phyloP scores from a whole-genome alignment of 2,329 filamentous ascomycete genomes.

The Aureobasidium lini region DNA sequence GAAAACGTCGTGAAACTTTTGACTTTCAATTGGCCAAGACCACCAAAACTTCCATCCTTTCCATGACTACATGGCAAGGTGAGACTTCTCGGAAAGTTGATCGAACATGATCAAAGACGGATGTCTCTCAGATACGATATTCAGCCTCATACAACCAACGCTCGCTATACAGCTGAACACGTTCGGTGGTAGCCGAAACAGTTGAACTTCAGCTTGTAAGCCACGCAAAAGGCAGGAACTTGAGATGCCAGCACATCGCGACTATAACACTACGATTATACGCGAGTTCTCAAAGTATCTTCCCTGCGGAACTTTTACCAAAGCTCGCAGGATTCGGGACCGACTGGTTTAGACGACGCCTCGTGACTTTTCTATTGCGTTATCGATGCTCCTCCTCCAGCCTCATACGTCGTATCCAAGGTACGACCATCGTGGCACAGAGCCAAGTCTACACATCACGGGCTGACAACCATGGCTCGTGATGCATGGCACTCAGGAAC shows the following conservation, averaged over 20 bases:
- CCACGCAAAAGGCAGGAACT: not conserved
- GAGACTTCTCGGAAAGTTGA: slow-evolving; percentile 5
- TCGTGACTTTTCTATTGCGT: not conserved
- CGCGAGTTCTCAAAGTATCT: not conserved
- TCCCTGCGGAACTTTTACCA: not conserved
- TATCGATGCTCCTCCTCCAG: not conserved
- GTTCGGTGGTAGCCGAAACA: not conserved
- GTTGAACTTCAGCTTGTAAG: slow-evolving; percentile 3
- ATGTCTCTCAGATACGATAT: not conserved
- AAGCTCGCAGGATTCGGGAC: not conserved
- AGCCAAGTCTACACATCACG: not conserved
- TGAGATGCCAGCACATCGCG: not conserved
- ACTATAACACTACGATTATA: not conserved
- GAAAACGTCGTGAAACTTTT: slow-evolving; percentile 4
- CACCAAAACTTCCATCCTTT: not conserved
- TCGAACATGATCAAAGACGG: not conserved
- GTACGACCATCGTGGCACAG: not conserved
- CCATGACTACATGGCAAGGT: not conserved
- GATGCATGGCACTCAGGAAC: not conserved
- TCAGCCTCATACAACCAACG: not conserved
- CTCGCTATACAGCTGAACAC: not conserved
- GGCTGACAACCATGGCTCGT: slow-evolving; percentile 4
- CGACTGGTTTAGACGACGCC: not conserved
- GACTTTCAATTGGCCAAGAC: not conserved
- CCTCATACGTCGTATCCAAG: slow-evolving; percentile 7